Percentiles rank a stretch among this genome's conserved stretches.
These are phyloP conservation scores for Neoascochyta sp. DNA, from an alignment of 2,329 filamentous ascomycete species.

Conservation along the genomic window DNA sequence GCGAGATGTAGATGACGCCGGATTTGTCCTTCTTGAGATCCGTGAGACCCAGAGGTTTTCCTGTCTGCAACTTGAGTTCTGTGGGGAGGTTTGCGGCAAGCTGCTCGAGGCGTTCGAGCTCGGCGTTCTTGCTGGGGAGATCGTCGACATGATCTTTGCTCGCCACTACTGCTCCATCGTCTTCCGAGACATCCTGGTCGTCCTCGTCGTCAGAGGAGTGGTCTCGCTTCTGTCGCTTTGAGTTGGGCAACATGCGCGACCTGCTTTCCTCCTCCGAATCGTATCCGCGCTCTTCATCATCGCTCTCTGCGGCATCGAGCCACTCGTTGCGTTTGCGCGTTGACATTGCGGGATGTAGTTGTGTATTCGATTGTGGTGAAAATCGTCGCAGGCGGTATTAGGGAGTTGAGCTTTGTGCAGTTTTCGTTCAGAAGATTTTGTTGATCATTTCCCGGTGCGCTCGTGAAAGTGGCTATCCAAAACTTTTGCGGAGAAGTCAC, in stretches of 20 bases:
- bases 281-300: constrained; percentile 51
- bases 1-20: constrained; percentile 78
- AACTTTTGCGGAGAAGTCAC: constrained; percentile 25
- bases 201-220: constrained; percentile 37
- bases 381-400: background rate
- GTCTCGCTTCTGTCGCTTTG: constrained; percentile 62
- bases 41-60: constrained; percentile 29
- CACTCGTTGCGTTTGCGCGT: constrained; percentile 70
- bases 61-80: constrained; percentile 35
- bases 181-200: constrained; percentile 17
- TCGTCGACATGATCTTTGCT: constrained; percentile 24
- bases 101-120: constrained; percentile 31
- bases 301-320: constrained; percentile 52
- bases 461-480: constrained; percentile 8
- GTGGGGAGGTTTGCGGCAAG: constrained; percentile 29
- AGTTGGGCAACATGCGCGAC: constrained; percentile 51
- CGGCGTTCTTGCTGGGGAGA: constrained; percentile 25
- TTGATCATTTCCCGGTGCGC: background rate
- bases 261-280: constrained; percentile 67
- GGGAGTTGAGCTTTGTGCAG: background rate
- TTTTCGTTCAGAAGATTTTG: too few relatives aligned
- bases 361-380: too few relatives aligned
- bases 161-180: constrained; percentile 17
- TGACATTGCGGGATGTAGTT: constrained; percentile 53
- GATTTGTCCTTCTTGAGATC: constrained; percentile 65